phyloP scores from a whole-genome alignment of 305 asterid genomes.

The Fraxinus velutina region DNA sequence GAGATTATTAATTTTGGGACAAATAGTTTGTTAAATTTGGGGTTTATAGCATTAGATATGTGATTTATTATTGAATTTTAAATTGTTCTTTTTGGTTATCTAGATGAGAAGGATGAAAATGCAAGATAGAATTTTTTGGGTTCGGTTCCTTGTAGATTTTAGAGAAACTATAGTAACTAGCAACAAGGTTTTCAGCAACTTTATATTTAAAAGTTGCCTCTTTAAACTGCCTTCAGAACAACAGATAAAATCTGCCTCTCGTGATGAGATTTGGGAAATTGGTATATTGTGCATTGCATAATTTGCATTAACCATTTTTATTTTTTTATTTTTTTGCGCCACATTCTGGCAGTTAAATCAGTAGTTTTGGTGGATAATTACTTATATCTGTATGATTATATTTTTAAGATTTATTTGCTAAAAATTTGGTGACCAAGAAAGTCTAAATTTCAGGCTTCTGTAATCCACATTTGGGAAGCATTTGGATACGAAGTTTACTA shows the following conservation, averaged over 20 bases:
- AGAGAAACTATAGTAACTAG: neutral
- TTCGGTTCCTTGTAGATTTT: neutral
- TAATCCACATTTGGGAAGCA: neutral
- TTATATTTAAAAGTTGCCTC: neutral
- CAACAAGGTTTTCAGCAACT: no score
- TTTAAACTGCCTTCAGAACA: neutral
- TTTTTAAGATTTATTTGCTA: neutral
- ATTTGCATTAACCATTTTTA: neutral
- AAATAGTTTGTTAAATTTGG: neutral
- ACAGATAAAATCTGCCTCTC: neutral
- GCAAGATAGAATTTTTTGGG: neutral
- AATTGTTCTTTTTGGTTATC: neutral
- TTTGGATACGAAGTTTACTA: constrained; percentile 7
- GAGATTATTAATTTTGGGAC: neutral
- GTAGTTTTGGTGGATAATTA: neutral
- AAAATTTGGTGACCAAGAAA: neutral
- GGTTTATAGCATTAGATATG: neutral
- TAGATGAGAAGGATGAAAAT: neutral
- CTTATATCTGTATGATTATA: neutral
- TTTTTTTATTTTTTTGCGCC: no score
- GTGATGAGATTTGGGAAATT: neutral
- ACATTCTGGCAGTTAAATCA: neutral
- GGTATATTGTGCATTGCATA: neutral
- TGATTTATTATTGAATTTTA: neutral
- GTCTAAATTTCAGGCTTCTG: neutral